Evolutionary conservation across 371 early-diverging fungal species (phyloP), one percentile per base, ranked within the genome.

Genomic region (Mortierella sp.): DNA sequence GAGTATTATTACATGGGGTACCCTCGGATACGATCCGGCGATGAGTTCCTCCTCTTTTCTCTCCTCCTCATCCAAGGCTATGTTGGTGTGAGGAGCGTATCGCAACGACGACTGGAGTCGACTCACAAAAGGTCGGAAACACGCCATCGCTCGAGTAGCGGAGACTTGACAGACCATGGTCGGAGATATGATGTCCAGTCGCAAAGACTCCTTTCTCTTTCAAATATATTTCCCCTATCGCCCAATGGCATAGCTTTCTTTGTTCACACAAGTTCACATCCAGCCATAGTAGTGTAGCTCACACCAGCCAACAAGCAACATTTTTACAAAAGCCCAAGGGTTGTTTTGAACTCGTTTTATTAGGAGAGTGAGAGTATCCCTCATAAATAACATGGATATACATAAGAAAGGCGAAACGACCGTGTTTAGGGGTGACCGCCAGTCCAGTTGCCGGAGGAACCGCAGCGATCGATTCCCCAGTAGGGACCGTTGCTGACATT

Each of bases 401-500:
- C n/a, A n/a, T n/a, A n/a, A n/a, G 10, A 43, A n/a, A 22, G 40
- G 24, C 11, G 9, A 40, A 55, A 19, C 22, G 6, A 37, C 14
- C 40, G 34, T n/a, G n/a, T n/a, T 39, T 40, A 69, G 14, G 52
- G 45, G 10, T 44, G 43, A 22, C 75, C 75, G 34, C 75, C 40
- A 24, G 64, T 64, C 75, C 75, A 75, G 39, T 37, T 37, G 68
- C 68, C 52, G 29, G 77, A 58, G 16, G 70, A 65, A 34, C 70
- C 79, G n/a, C 73, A 70, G 50, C 79, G 74, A 61, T 73, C 41
- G 16, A 79, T 74, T 10, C 10, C 48, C 45, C 50, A 19, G 68
- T 61, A 79, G 26, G 66, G 70, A 16, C 53, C 79, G 29, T 79
- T 79, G 19, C 58, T 26, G 22, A 5, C 61, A 34, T 37, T 58